A percentile compares a stretch with the other conserved stretches of the same genome.
Conservation (phyloP, 1,139 yeast genomes). For the Kazachstania sp. region DNA sequence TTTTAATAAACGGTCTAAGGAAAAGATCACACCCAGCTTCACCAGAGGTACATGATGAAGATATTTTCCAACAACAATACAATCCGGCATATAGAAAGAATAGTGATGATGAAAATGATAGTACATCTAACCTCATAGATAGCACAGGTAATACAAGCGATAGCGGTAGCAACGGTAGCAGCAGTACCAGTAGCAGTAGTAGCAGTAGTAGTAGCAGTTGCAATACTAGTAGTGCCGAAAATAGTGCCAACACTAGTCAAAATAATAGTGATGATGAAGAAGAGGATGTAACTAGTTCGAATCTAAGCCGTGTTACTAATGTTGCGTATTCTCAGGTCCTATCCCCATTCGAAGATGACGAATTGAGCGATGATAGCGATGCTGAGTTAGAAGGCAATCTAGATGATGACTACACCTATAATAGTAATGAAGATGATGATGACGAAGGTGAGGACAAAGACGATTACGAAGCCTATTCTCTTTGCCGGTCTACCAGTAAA, state of each 20-base stretch:
- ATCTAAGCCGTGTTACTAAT: constrained; percentile 6
- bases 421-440: constrained; percentile 17
- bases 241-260: constrained; percentile 51
- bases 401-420: constrained; percentile 19
- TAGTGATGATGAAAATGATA: constrained; percentile 2
- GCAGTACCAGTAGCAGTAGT: no score
- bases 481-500: constrained; percentile 37
- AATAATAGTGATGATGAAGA: constrained; percentile 27
- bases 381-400: constrained; percentile 20
- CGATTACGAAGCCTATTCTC: constrained; percentile 29
- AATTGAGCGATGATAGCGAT: constrained; percentile 19
- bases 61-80: constrained; percentile 21
- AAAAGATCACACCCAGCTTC: constrained; percentile 9
- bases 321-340: constrained; percentile 12
- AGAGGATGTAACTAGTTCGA: constrained; percentile 12
- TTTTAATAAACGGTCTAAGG: constrained; percentile 5
- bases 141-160: constrained; percentile 6
- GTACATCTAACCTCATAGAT: constrained; percentile 1
- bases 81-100: constrained; percentile 15
- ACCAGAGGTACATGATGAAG: constrained; percentile 10
- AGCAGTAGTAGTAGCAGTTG: no score
- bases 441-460: constrained; percentile 18
- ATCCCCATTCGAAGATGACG: constrained; percentile 12
- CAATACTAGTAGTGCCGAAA: constrained; percentile 16
- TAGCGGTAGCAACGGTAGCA: neutral